Percentiles rank a stretch among this genome's conserved stretches.
Evolutionary conservation across 495 filamentous ascomycete species (phyloP).

Genomic region (Evernia prunastri): DNA sequence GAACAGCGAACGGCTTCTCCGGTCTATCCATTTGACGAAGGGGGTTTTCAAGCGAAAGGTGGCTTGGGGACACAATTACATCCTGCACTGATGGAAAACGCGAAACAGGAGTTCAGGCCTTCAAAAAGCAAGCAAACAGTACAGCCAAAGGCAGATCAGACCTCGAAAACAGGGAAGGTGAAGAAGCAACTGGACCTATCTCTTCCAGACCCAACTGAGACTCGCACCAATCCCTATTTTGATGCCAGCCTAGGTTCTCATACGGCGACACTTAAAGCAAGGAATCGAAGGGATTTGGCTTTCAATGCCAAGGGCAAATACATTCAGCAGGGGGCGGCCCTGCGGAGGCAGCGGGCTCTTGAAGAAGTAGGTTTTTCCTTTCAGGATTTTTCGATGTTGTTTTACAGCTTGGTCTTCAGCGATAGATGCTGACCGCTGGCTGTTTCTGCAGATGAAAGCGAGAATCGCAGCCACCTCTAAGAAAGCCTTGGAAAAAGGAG

Average conservation of each 20-base stretch:
- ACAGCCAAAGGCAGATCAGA: conserved; percentile 43
- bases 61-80: conserved; percentile 88
- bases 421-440: background rate
- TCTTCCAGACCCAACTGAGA: conserved; percentile 61
- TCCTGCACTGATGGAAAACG: conserved; percentile 74
- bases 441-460: conserved; percentile 60
- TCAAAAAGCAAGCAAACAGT: conserved; percentile 46
- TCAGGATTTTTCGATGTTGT: background rate
- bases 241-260: conserved; percentile 65
- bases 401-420: background rate
- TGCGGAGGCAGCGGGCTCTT: conserved; percentile 77
- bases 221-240: conserved; percentile 76
- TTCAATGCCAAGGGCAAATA: conserved; percentile 99
- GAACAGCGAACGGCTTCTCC: conserved; percentile 35
- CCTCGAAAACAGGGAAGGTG: conserved; percentile 33
- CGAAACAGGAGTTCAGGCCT: conserved; percentile 55
- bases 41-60: conserved; percentile 51
- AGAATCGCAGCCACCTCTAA: conserved; percentile 78
- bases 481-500: conserved; percentile 85
- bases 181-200: conserved; percentile 63
- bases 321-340: conserved; percentile 81
- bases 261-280: conserved; percentile 53
- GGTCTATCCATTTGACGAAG: conserved; percentile 42
- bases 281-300: conserved; percentile 65
- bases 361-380: conserved; percentile 46